phyloP scores from a whole-genome alignment of 75 land plant genomes.

The Sequoia sempervirens region DNA sequence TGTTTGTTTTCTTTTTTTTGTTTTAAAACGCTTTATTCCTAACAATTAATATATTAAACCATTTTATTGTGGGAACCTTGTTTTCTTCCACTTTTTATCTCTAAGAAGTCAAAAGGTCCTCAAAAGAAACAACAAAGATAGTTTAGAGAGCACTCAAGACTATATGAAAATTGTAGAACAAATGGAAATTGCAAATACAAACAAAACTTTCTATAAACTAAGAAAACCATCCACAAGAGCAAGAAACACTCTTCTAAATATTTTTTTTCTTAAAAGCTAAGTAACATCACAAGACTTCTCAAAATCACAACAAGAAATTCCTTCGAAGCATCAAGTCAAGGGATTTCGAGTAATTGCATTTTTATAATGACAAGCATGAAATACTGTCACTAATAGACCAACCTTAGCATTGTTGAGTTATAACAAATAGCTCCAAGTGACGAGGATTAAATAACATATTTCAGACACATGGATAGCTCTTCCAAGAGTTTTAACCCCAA shows the following conservation, averaged over 20 bases:
- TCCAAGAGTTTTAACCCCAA: too few species aligned
- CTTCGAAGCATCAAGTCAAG: neutral
- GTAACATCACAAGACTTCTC: neutral
- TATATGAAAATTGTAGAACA: neutral
- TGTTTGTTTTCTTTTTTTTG: too few species aligned
- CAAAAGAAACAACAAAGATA: too few species aligned
- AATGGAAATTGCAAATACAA: neutral
- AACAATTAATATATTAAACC: too few species aligned
- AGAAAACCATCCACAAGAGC: neutral
- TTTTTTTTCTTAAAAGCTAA: neutral
- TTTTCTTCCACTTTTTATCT: too few species aligned
- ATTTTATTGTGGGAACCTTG: too few species aligned
- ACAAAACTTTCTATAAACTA: neutral
- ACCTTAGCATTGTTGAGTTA: neutral
- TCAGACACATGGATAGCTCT: neutral
- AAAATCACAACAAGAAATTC: neutral
- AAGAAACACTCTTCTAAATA: neutral
- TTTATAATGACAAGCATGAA: neutral
- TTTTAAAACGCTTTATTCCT: too few species aligned
- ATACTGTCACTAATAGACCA: neutral
- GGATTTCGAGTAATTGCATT: neutral
- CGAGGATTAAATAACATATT: neutral
- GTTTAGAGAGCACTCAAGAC: too few species aligned
- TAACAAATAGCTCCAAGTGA: neutral
- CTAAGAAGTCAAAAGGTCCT: too few species aligned